Evolutionary conservation across 2,329 filamentous ascomycete genomes (phyloP).

Genomic region (Zalaria sp.): DNA sequence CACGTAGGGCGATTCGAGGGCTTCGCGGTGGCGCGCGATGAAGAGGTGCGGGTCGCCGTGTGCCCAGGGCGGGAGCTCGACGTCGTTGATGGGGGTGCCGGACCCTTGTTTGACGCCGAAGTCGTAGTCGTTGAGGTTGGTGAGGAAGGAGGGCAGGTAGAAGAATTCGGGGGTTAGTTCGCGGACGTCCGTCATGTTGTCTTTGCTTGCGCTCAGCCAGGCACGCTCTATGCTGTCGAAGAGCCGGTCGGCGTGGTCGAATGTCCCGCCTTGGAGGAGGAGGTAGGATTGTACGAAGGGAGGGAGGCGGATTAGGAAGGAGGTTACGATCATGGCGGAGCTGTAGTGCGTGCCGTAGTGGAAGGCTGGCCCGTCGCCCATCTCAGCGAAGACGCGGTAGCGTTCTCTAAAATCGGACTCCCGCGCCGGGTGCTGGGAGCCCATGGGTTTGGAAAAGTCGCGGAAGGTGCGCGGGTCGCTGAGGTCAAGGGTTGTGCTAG

Average conservation of each 20-base stretch:
- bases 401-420: constrained; percentile 70
- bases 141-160: constrained; percentile 85
- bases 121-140: constrained; percentile 88
- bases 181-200: constrained; percentile 86
- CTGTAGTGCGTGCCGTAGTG: constrained; percentile 99
- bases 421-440: constrained; percentile 65
- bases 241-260: constrained; percentile 88
- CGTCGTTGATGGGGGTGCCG: constrained; percentile 67
- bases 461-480: constrained; percentile 73
- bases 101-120: constrained; percentile 79
- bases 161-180: constrained; percentile 97
- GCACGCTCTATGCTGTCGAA: constrained; percentile 88
- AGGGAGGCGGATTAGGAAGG: constrained; percentile 85
- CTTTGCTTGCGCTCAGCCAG: constrained; percentile 78
- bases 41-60: constrained; percentile 94
- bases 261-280: constrained; percentile 84
- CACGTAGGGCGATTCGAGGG: constrained; percentile 83
- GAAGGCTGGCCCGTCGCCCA: constrained; percentile 76
- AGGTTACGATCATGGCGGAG: constrained; percentile 96
- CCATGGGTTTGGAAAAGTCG: constrained; percentile 92
- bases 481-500: constrained; percentile 80
- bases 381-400: constrained; percentile 79
- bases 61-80: constrained; percentile 87
- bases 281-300: constrained; percentile 95
- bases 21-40: constrained; percentile 89